Conservation (phyloP, 1,139 yeast genomes). For the Geotrichum klebahnii region DNA sequence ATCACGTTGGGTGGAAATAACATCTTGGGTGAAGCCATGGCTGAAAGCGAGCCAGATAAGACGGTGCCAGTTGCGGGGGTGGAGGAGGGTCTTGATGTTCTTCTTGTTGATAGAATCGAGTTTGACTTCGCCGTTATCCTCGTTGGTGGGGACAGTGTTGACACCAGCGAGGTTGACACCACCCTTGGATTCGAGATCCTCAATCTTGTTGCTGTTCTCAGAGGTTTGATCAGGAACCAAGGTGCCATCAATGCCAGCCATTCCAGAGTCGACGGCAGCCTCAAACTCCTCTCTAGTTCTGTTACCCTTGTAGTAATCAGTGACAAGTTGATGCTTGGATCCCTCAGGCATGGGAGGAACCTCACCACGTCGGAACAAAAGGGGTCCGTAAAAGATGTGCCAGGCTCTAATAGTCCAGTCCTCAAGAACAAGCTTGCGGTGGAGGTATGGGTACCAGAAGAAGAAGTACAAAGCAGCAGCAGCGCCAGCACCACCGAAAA, state of each 20-base stretch:
- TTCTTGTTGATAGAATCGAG: conserved; percentile 21
- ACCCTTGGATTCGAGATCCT: conserved; percentile 13
- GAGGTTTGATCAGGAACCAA: not conserved
- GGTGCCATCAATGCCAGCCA: conserved; percentile 22
- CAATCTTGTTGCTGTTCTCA: conserved; percentile 6
- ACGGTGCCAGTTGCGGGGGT: conserved; percentile 53
- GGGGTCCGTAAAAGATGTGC: conserved; percentile 57
- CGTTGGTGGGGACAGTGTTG: conserved; percentile 7
- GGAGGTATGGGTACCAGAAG: conserved; percentile 60
- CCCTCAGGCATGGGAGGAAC: conserved; percentile 69
- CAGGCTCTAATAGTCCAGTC: conserved; percentile 68
- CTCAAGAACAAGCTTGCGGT: conserved; percentile 55
- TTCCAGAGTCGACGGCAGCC: conserved; percentile 24
- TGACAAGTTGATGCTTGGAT: conserved; percentile 41
- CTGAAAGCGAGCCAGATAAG: conserved; percentile 48
- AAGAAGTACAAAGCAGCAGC: conserved; percentile 50
- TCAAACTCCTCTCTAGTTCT: conserved; percentile 40
- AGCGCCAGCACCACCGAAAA: conserved; percentile 60
- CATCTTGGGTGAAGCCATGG: conserved; percentile 66
- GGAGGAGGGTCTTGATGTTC: conserved; percentile 14
- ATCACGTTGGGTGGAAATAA: conserved; percentile 49
- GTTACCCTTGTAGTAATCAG: conserved; percentile 65
- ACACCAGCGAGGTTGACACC: conserved; percentile 9
- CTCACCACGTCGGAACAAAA: conserved; percentile 50
- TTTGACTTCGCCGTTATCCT: conserved; percentile 20